Base-by-base conservation (phyloP, 176 grass and related monocot genomes). In the Avena eriantha region DNA sequence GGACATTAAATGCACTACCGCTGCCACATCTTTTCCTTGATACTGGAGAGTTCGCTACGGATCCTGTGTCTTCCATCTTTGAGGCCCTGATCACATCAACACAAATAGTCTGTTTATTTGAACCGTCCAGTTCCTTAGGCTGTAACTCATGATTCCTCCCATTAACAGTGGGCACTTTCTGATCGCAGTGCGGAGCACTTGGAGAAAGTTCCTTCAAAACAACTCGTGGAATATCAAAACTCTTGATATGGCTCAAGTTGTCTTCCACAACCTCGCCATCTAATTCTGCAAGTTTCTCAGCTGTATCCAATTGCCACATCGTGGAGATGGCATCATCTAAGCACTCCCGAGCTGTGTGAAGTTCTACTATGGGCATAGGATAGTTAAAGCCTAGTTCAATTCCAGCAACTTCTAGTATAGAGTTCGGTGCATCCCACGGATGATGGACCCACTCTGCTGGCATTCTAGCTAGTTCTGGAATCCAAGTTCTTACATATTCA, bases 401-500 rank as follows among this genome's bases (percentile, higher is more conserved):
- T 43, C 96, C 96, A 80, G 93, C 93, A 87, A 92, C 93, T 77
- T 88, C 81, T 39, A 95, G 84, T 78, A 98, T 91, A 80, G 86
- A 86, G 77, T 69, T 89, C 3, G 93, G 96, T 55, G 96, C 93
- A 95, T 92, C 75, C 96, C 96, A 98, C 15, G 93, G 96, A 83
- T 90, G 90, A 85, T 98, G 96, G 34, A 98, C 93, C 96, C 96
- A 98, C 85, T 95, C 86, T 34, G 89, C 87, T 49, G 96, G 96
- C 93, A 95, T 92, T 91, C 96, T 89, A 75, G 88, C 93, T 26
- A 98, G 86, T 86, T 98, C 96, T 76, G 96, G 96, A 70, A 98
- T 95, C 96, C 96, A 98, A 48, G 76, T 95, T 93, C 96, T 90
- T 71, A 95, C 80, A 77, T 98, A 95, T 77, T 93, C 91, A 80